Evolutionary conservation across 495 filamentous ascomycete species (phyloP), one percentile per base, ranked within the genome.

Genomic region (Beverwykella pulmonaria): DNA sequence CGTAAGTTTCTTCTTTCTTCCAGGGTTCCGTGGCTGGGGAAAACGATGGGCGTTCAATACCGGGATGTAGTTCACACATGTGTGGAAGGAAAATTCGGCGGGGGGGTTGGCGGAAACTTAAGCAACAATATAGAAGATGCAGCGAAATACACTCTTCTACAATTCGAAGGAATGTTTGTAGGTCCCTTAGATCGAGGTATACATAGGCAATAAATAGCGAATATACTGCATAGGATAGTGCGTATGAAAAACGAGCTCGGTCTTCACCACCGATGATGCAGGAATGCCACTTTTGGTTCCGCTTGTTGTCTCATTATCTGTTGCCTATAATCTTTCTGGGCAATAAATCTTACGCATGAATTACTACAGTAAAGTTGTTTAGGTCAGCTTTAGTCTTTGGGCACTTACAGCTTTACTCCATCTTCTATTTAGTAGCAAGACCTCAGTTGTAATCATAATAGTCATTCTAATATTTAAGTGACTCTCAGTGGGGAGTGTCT

Each of bases 291-390:
- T 84, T 58, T 82, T 79, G 6, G 71, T 78, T 20, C 80, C 83
- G 0, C 79, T 86, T 74, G 81, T 86, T 17, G 70, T 76, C 19
- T 78, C 73, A 15, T 81, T 85, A 61, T 80, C 82, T 0, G 47
- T 79, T 1, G 74, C 78, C 8, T 85, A 82, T 1, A 78, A 82
- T 8, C 44, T 76, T 15, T 84, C 83, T 1, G 84, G 83, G 0
- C 80, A 81, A 56, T 86, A 84, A 58, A 82, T 85, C 19, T 84
- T 82, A 9, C 78, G 81, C 7, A 68, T 70, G 0, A 82, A 82
- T 54, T 76, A 82, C 0, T 85, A 86, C 66, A 81, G 80, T 0
- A 82, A 85, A 56, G 75, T 86, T 5, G 81, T 86, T 56, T 83
- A 81, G 80, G 39, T 70, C 34, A 83, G 83, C 1, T 85, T 81